Conservation (phyloP, 164 flowering plant species). For the Brasenia schreberi region DNA sequence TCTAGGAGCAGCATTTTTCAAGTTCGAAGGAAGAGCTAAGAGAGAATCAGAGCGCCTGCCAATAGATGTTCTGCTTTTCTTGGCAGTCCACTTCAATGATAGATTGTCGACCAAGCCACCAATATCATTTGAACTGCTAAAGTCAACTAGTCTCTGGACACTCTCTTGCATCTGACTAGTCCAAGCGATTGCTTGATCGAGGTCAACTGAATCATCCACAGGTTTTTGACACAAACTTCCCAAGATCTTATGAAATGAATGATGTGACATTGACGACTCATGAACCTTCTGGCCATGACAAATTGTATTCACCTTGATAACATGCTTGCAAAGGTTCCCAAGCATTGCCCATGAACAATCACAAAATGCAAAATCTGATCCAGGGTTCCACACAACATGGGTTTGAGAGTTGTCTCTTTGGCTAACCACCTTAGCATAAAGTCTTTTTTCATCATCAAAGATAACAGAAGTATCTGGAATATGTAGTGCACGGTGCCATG, state of each 20-base stretch:
- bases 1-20: constrained; percentile 12
- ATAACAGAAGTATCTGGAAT: constrained; percentile 55
- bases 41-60: constrained; percentile 33
- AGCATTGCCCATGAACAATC: constrained; percentile 88
- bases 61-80: constrained; percentile 46
- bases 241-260: constrained; percentile 45
- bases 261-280: constrained; percentile 56
- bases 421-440: constrained; percentile 65
- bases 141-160: constrained; percentile 57
- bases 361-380: constrained; percentile 85
- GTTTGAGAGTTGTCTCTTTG: constrained; percentile 35
- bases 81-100: constrained; percentile 66
- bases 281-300: constrained; percentile 26
- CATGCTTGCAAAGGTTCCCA: constrained; percentile 92
- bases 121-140: constrained; percentile 41
- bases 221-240: constrained; percentile 42
- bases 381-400: constrained; percentile 80
- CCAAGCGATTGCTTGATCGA: constrained; percentile 77
- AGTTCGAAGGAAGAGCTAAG: constrained; percentile 21
- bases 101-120: constrained; percentile 47
- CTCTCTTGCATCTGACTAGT: constrained; percentile 58
- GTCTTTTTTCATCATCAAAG: constrained; percentile 36
- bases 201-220: constrained; percentile 61
- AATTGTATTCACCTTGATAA: constrained; percentile 80
- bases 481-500: constrained; percentile 78